Evolutionary conservation across 805 yeast species (phyloP), one percentile per base, ranked within the genome.

Genomic region (Debaryomyces maramus): DNA sequence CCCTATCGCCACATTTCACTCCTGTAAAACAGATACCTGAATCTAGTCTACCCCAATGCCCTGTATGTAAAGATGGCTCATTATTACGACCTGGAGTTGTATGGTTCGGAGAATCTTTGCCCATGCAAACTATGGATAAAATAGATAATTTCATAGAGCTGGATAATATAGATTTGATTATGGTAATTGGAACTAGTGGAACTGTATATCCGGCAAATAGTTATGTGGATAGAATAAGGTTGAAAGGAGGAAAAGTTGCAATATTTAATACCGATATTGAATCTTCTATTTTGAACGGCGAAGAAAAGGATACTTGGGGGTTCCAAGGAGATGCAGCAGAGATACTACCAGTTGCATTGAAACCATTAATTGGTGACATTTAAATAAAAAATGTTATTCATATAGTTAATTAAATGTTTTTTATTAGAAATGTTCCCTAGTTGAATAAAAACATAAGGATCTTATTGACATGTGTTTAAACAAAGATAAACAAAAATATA

Each of bases 101-200:
- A 5, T 89, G 96, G 97, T 88, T 85, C 62, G 97, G 97, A n/a
- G 97, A 89, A 60, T 74, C 88, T 11, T 64, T 89, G 32, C 88
- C 95, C 0, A 59, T 86, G 39, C 63, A 63, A 34, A 74, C 72
- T 9, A 75, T 89, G 41, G 82, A 80, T 44, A 64, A 64, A 31
- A 88, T 87, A 4, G 96, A 88, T 61, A 78, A 76, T 32, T 88
- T 85, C 50, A 71, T 88, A 5, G 73, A 78, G 47, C 53, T 66
- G 8, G 66, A 55, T 1, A 67, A 67, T 18, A 82, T 86, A 16
- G 96, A 88, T 52, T 62, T 89, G 52, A 80, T 88, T 3, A 64
- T 88, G 36, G 95, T 89, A 11, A 78, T 89, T 6, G 97, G 97
- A 2, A 87, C 96, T 2, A 82, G 90, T 22, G 88, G 91, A 4